Conservation (phyloP, 805 yeast species). For the Maudiozyma bulderi region DNA sequence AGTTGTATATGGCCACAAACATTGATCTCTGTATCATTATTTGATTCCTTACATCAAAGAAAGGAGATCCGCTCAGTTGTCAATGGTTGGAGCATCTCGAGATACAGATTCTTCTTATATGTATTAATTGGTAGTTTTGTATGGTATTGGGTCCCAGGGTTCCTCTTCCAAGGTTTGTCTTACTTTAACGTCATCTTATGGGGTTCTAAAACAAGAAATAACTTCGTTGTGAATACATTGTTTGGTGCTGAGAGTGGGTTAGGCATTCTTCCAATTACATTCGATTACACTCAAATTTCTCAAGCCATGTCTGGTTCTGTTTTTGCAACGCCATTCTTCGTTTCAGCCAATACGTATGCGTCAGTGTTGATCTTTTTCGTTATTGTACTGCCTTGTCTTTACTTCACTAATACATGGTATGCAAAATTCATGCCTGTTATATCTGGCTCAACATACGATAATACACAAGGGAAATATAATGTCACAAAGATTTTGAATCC, state of each 20-base stretch:
- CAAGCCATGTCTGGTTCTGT: slow-evolving; percentile 44
- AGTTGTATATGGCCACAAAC: slow-evolving; percentile 56
- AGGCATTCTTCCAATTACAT: slow-evolving; percentile 46
- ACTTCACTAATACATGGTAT: slow-evolving; percentile 47
- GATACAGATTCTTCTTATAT: slow-evolving; percentile 40
- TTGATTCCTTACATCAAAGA: slow-evolving; percentile 39
- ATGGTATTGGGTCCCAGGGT: slow-evolving; percentile 60
- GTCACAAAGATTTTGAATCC: slow-evolving; percentile 38
- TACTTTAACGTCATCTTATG: slow-evolving; percentile 42
- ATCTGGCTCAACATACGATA: slow-evolving; percentile 30
- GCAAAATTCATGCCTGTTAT: slow-evolving; percentile 51
- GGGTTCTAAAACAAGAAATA: slow-evolving; percentile 32
- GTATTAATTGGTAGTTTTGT: slow-evolving; percentile 36
- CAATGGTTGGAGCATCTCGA: slow-evolving; percentile 51
- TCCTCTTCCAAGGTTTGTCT: slow-evolving; percentile 48
- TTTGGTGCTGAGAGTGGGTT: slow-evolving; percentile 52
- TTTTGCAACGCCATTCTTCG: slow-evolving; percentile 44
- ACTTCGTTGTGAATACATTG: slow-evolving; percentile 49
- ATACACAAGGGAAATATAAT: slow-evolving; percentile 36
- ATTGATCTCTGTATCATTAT: slow-evolving; percentile 48
- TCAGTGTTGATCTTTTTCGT: slow-evolving; percentile 43
- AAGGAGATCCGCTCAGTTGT: slow-evolving; percentile 34
- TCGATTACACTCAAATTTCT: slow-evolving; percentile 51
- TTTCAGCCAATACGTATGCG: slow-evolving; percentile 32
- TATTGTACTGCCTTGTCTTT: slow-evolving; percentile 40